These are phyloP conservation scores for Colletotrichum costaricense DNA, from an alignment of 2,329 filamentous ascomycete species.

Conservation along the genomic window DNA sequence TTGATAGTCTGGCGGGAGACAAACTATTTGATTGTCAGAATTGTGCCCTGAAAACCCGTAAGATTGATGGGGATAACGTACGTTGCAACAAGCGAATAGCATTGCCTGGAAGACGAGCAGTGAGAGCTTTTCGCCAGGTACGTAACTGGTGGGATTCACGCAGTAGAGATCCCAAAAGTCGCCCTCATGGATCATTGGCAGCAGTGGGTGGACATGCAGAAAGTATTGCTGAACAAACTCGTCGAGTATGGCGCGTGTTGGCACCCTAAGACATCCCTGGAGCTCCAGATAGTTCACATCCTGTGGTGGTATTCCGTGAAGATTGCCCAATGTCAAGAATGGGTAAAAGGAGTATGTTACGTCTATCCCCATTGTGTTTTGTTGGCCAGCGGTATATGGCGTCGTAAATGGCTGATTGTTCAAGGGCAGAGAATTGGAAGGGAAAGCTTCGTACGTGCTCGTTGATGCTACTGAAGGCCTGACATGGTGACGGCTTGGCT, in stretches of 20 bases:
- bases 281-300: slow-evolving; percentile 59
- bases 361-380: slow-evolving; percentile 42
- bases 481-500: background rate
- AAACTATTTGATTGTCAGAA: slow-evolving; percentile 44
- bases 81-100: slow-evolving; percentile 56
- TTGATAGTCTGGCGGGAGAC: slow-evolving; percentile 53
- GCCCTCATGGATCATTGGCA: slow-evolving; percentile 57
- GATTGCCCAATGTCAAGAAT: slow-evolving; percentile 50
- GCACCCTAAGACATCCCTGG: slow-evolving; percentile 59
- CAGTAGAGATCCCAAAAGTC: slow-evolving; percentile 57
- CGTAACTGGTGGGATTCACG: slow-evolving; percentile 36
- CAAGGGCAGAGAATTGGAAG: background rate
- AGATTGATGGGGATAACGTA: slow-evolving; percentile 37
- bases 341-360: slow-evolving; percentile 58
- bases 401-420: background rate
- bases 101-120: slow-evolving; percentile 60
- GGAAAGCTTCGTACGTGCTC: slow-evolving; percentile 21
- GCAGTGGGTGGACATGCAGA: slow-evolving; percentile 57
- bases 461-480: background rate
- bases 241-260: slow-evolving; percentile 52
- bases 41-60: background rate
- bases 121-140: slow-evolving; percentile 46
- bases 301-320: slow-evolving; percentile 52
- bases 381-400: slow-evolving; percentile 43
- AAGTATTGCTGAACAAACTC: slow-evolving; percentile 62